A percentile compares a stretch with the other conserved stretches of the same genome.
Evolutionary conservation across 2,329 filamentous ascomycete genomes (phyloP).

Genomic region (Sporothrix brasiliensis): DNA sequence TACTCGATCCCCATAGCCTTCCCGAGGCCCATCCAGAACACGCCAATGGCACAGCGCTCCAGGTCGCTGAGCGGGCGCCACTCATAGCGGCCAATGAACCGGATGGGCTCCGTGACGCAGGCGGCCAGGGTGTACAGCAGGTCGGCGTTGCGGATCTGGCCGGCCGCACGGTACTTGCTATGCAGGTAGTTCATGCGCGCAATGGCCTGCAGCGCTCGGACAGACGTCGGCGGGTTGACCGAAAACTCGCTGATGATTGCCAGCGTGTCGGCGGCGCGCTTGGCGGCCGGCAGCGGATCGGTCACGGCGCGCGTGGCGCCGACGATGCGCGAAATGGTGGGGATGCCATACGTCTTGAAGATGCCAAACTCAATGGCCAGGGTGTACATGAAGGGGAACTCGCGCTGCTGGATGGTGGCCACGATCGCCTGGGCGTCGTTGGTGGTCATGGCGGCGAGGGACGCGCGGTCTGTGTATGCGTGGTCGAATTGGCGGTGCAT

Average conservation of each 20-base stretch:
- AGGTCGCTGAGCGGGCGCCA: slow-evolving; percentile 69
- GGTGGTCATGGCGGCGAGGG: slow-evolving; percentile 48
- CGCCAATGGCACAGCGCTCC: slow-evolving; percentile 67
- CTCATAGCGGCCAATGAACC: slow-evolving; percentile 67
- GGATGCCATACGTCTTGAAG: slow-evolving; percentile 50
- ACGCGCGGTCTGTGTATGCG: slow-evolving; percentile 42
- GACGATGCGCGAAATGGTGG: slow-evolving; percentile 46
- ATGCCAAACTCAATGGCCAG: slow-evolving; percentile 47
- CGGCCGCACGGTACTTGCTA: slow-evolving; percentile 42
- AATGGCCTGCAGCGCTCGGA: slow-evolving; percentile 43
- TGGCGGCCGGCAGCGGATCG: slow-evolving; percentile 41
- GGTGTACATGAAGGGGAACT: slow-evolving; percentile 48
- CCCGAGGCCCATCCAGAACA: slow-evolving; percentile 71
- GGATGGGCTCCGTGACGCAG: slow-evolving; percentile 66
- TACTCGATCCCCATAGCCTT: slow-evolving; percentile 69
- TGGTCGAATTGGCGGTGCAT: slow-evolving; percentile 37
- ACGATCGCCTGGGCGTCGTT: slow-evolving; percentile 52
- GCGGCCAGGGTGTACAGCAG: slow-evolving; percentile 52
- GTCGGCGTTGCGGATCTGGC: slow-evolving; percentile 45
- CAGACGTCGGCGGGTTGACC: slow-evolving; percentile 46
- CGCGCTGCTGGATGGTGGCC: slow-evolving; percentile 41
- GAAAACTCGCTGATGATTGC: slow-evolving; percentile 46
- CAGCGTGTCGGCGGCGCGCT: slow-evolving; percentile 47
- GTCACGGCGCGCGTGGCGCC: slow-evolving; percentile 45
- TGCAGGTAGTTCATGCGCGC: slow-evolving; percentile 49